phyloP scores from a whole-genome alignment of 768 basidiomycete genomes.

The Roridomyces roridus region DNA sequence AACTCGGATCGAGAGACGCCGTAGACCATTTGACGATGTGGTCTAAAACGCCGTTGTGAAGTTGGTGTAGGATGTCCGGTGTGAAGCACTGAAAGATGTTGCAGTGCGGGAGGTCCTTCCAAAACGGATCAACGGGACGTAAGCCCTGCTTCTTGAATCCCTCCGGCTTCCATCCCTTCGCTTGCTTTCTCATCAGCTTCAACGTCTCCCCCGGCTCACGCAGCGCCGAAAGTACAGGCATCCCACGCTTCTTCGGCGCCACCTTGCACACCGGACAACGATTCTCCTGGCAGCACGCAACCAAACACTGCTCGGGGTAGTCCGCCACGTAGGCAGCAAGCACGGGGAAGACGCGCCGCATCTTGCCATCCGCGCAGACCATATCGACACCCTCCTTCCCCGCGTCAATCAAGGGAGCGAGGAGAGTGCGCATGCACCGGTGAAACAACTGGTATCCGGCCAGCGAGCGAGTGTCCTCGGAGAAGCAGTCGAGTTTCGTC shows the following conservation, averaged over 20 bases:
- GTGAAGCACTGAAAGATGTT: no score
- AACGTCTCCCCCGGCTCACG: slow-evolving; percentile 3
- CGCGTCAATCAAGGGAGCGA: slow-evolving; percentile 28
- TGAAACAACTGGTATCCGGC: slow-evolving; percentile 40
- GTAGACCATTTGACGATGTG: no score
- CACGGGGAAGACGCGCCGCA: slow-evolving; percentile 10
- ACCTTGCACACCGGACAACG: slow-evolving; percentile 2
- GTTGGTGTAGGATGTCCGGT: no score
- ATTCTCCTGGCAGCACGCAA: slow-evolving; percentile 22
- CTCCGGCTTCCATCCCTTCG: neutral
- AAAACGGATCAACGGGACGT: slow-evolving; percentile 40
- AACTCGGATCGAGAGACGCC: no score
- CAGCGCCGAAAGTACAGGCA: neutral
- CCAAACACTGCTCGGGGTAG: slow-evolving; percentile 13
- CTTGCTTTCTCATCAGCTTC: slow-evolving; percentile 28
- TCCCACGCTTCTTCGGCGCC: slow-evolving; percentile 25
- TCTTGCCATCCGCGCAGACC: slow-evolving; percentile 24
- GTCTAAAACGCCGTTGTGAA: no score
- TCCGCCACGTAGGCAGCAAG: slow-evolving; percentile 21
- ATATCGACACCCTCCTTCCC: slow-evolving; percentile 10
- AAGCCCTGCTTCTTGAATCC: slow-evolving; percentile 25
- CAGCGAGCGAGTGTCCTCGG: slow-evolving; percentile 17
- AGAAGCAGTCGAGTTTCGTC: slow-evolving; percentile 34
- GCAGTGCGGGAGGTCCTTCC: slow-evolving; percentile 44
- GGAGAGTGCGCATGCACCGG: slow-evolving; percentile 31